These are phyloP conservation scores for Backusella luteola DNA, from an alignment of 192 early-diverging fungal species.

Conservation along the genomic window DNA sequence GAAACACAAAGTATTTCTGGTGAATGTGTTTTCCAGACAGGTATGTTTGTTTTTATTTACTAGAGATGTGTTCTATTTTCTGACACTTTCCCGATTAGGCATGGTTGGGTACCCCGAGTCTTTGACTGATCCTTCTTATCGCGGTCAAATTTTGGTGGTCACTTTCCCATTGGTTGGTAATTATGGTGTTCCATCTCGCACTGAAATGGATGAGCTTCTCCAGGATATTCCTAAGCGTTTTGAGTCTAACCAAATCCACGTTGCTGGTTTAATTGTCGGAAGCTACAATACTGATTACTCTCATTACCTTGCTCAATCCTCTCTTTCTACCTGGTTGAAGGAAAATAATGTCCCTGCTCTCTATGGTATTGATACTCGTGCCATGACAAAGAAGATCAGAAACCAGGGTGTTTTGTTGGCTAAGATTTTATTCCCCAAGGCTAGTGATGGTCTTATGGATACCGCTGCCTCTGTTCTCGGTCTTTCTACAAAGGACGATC, in stretches of 20 bases:
- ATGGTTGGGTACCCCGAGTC: slow-evolving; percentile 99
- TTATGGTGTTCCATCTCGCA: slow-evolving; percentile 94
- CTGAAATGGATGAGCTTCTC: slow-evolving; percentile 77
- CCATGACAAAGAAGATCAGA: slow-evolving; percentile 96
- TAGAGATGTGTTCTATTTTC: slow-evolving; percentile 8
- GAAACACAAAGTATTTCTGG: slow-evolving; percentile 83
- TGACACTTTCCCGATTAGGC: slow-evolving; percentile 41
- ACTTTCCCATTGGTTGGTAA: slow-evolving; percentile 99
- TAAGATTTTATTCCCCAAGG: slow-evolving; percentile 86
- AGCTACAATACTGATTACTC: slow-evolving; percentile 90
- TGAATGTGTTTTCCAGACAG: slow-evolving; percentile 99
- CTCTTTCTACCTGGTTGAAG: slow-evolving; percentile 88
- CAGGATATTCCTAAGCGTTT: slow-evolving; percentile 93
- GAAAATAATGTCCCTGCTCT: slow-evolving; percentile 92
- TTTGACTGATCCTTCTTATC: slow-evolving; percentile 96
- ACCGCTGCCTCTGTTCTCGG: slow-evolving; percentile 44
- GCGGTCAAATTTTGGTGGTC: slow-evolving; percentile 95
- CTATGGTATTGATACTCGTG: slow-evolving; percentile 94
- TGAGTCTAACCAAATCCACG: slow-evolving; percentile 92
- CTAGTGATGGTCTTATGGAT: slow-evolving; percentile 40
- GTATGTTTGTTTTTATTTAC: slow-evolving; percentile 44
- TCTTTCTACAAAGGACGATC: slow-evolving; percentile 18
- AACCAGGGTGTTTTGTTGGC: slow-evolving; percentile 86
- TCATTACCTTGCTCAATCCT: slow-evolving; percentile 86
- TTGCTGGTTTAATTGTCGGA: slow-evolving; percentile 89